Conservation (phyloP, 1,284 basidiomycete genomes). For the Tilletia setariae region DNA sequence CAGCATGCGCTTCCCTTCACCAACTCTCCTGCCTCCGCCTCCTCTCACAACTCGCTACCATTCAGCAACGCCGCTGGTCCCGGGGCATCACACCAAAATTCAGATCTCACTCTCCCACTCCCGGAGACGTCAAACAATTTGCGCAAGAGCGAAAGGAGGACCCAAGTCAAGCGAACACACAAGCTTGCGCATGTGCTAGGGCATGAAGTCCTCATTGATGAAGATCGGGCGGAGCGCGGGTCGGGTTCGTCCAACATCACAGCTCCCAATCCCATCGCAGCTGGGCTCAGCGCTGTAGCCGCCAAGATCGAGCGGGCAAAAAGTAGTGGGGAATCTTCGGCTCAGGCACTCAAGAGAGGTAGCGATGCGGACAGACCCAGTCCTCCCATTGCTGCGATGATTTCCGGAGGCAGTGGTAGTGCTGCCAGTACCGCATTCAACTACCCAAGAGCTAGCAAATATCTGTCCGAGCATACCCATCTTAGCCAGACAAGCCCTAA, state of each 20-base stretch:
- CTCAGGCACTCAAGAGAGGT: background rate
- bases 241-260: background rate
- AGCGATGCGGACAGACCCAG: constrained; percentile 4
- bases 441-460: constrained; percentile 15
- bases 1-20: background rate
- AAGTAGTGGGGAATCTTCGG: background rate
- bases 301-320: background rate
- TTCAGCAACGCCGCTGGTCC: background rate
- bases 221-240: background rate
- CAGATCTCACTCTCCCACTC: background rate
- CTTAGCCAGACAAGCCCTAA: background rate
- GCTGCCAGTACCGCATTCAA: constrained; percentile 5
- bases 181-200: constrained; percentile 41
- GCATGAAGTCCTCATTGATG: constrained; percentile 31
- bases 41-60: background rate
- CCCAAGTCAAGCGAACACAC: constrained; percentile 33
- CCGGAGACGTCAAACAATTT: constrained; percentile 32
- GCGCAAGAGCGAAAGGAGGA: constrained; percentile 27
- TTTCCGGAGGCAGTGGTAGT: constrained; percentile 18
- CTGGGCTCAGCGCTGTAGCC: background rate
- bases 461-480: background rate
- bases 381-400: constrained; percentile 21
- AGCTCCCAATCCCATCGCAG: background rate
- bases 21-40: background rate
- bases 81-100: too few relatives aligned